Evolutionary conservation across 176 grass and related monocot species (phyloP), one percentile per base, ranked within the genome.

Genomic region (Puccinellia tenuiflora): DNA sequence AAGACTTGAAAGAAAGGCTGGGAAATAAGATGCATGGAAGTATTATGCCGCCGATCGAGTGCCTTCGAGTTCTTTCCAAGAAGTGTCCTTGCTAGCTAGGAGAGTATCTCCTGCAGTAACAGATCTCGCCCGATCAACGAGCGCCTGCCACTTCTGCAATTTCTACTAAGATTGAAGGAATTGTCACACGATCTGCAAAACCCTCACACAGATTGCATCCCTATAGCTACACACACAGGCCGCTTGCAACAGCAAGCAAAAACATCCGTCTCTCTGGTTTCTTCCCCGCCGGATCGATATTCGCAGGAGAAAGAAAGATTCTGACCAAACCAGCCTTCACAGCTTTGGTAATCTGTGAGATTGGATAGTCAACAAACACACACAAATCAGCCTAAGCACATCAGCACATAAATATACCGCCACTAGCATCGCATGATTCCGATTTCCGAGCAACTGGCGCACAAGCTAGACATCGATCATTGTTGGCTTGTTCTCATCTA

Each of bases 61-160:
- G n/a, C 7, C 38, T 39, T 43, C 38, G 0, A 42, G 55, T 26
- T 59, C 55, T 25, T 55, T 59, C 22, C 3, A 60, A 60, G 3
- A 60, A 61, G 57, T 61, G 57, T 30, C 57, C 5, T 14, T 14
- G 56, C n/a, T 5, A 7, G 21, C 29, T 29, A 2, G 59, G 4
- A 35, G 42, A 70, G 78, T 71, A 82, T 90, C 83, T 66, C 73
- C 0, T 72, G 78, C 78, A 54, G 88, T 61, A 54, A 77, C 18
- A 78, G 39, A 56, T 78, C 33, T 28, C 34, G 33, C 54, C 63
- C 21, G 61, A 47, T 43, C 43, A 43, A 73, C 66, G 10, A 79
- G 63, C 53, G 57, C 69, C 60, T 31, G 76, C 68, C 68, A 80
- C 76, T 74, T 66, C 53, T 60, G 42, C 65, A 24, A 73, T 45